phyloP scores from a whole-genome alignment of 352 stramenopile species.

The Phytophthora sp. region DNA sequence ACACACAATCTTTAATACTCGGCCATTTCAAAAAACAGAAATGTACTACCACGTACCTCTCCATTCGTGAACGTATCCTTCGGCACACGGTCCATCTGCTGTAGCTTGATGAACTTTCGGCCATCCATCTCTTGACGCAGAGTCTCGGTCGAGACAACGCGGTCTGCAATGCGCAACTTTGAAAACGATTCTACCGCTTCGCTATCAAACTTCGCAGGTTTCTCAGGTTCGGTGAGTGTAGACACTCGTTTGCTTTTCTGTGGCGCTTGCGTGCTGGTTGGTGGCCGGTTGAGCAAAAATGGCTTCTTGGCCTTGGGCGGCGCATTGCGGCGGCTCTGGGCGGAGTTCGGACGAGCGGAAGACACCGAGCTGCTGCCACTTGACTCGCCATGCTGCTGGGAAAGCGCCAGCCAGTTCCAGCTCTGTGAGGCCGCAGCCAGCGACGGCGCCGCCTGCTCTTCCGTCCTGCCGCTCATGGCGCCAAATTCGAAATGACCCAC shows the following conservation, averaged over 20 bases:
- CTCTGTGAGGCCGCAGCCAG: constrained; percentile 20
- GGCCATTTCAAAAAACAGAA: not conserved
- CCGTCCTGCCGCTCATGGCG: constrained; percentile 14
- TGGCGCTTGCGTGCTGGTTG: constrained; percentile 6
- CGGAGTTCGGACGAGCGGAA: constrained; percentile 13
- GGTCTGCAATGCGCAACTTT: constrained; percentile 57
- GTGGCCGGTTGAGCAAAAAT: constrained; percentile 16
- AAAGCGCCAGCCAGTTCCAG: constrained; percentile 66
- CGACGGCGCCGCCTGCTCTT: constrained; percentile 1
- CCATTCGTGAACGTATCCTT: constrained; percentile 63
- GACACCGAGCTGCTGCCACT: constrained; percentile 11
- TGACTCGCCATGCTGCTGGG: constrained; percentile 23
- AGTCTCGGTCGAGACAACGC: constrained; percentile 49
- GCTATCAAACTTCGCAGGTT: constrained; percentile 22
- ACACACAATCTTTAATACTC: not conserved
- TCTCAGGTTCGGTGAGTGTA: constrained; percentile 11
- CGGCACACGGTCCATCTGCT: constrained; percentile 59
- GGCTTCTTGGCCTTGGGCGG: constrained; percentile 13
- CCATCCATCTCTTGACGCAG: constrained; percentile 71
- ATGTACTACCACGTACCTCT: constrained; percentile 30
- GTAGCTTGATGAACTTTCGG: constrained; percentile 68
- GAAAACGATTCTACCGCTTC: constrained; percentile 61
- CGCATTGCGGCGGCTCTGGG: constrained; percentile 9
- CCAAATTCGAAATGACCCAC: constrained; percentile 23
- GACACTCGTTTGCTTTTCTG: constrained; percentile 18